phyloP scores from a whole-genome alignment of 176 grass and related monocot genomes.

The Bromus sterilis region DNA sequence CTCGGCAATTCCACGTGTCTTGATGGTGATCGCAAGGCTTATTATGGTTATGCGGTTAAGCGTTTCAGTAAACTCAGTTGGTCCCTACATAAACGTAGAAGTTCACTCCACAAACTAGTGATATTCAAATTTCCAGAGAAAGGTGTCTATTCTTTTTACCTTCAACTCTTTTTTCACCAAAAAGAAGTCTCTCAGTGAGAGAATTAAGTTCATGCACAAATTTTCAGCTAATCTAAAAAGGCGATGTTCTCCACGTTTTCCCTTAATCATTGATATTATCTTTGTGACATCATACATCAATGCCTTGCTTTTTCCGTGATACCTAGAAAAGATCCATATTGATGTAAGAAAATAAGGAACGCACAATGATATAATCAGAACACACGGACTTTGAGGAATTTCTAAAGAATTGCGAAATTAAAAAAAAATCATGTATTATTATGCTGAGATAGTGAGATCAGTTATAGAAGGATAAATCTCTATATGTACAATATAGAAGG shows the following conservation, averaged over 20 bases:
- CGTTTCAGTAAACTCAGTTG: constrained; percentile 98
- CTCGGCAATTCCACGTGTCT: constrained; percentile 94
- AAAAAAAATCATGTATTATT: background rate
- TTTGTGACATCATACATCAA: constrained; percentile 99
- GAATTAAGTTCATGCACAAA: constrained; percentile 99
- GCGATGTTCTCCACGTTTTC: constrained; percentile 91
- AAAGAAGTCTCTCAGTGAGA: constrained; percentile 95
- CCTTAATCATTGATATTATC: constrained; percentile 98
- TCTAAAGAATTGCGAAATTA: background rate
- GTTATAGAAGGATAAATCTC: background rate
- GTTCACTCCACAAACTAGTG: background rate
- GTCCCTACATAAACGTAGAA: constrained; percentile 47
- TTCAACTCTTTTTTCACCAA: constrained; percentile 98
- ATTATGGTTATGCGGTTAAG: constrained; percentile 99
- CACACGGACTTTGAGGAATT: background rate
- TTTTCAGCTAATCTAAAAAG: constrained; percentile 98
- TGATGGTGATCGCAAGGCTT: constrained; percentile 97
- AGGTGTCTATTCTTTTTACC: constrained; percentile 39
- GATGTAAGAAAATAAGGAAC: background rate
- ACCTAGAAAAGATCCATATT: constrained; percentile 39
- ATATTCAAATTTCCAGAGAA: background rate
- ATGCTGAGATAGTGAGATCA: background rate
- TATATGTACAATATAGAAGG: background rate
- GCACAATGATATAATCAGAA: constrained; percentile 3
- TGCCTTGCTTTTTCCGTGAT: constrained; percentile 97